Conservation (phyloP, 371 early-diverging fungal species). For the Mucor racemosus region DNA sequence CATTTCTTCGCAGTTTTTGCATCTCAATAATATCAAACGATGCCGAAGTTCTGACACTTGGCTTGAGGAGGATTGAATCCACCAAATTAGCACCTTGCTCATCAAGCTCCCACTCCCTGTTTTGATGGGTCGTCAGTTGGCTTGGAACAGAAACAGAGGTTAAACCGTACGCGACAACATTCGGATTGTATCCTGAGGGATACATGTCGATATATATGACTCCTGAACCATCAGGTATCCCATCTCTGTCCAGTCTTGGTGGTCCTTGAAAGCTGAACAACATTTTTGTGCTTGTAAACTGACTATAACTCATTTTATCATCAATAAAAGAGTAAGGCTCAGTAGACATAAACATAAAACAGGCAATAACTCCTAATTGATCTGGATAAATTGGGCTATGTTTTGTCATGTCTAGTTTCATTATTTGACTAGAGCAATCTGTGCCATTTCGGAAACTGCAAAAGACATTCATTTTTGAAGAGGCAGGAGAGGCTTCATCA, state of each 20-base stretch:
- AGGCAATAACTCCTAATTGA: background rate
- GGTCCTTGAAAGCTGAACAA: background rate
- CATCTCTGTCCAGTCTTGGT: background rate
- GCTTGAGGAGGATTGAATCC: background rate
- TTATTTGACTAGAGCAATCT: background rate
- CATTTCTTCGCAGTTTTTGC: background rate
- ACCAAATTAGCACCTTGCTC: background rate
- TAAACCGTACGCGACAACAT: background rate
- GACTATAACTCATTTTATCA: background rate
- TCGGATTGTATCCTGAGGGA: conserved; percentile 14
- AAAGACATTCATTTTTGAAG: background rate
- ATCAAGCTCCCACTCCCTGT: background rate
- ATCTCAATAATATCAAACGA: background rate
- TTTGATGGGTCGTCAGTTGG: background rate
- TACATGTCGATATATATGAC: conserved; percentile 11
- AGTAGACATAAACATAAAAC: background rate
- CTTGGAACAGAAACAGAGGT: background rate
- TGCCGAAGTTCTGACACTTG: background rate
- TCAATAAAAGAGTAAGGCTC: background rate
- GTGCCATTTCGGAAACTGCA: conserved; percentile 12
- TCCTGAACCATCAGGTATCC: background rate
- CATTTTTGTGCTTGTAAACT: conserved; percentile 1
- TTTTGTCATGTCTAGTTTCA: background rate
- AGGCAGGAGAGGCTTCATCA: background rate
- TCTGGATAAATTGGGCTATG: background rate